Base-by-base conservation (phyloP, 129 eudicot species). In the Silybum marianum region DNA sequence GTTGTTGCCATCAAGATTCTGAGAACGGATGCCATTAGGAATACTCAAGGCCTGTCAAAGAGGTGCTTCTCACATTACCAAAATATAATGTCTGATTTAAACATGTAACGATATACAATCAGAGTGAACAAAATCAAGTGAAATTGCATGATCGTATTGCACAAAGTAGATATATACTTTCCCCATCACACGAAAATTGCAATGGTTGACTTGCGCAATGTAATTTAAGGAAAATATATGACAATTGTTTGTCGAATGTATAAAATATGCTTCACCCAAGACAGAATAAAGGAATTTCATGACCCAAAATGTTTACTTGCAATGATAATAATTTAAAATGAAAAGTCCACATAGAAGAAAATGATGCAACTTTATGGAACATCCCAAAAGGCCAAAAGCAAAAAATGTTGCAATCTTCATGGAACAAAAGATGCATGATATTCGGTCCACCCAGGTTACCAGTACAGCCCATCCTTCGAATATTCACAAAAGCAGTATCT, bases 31-130 rank as follows among this genome's bases (percentile, higher is more conserved):
- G 58, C 74, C 75, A 46, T 63, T 48, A 14, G 76, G 72, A 63
- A 30, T 79, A 58, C 75, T 73, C 1, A 67, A n/a, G 21, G 68
- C 83, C 91, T 88, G 86, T 76, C 66, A 77, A 44, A 80, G 48
- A 62, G 71, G 71, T 39, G 14, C 32, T 19, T 76, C 32, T 60
- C 54, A 76, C 60, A 21, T 34, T 32, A 62, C 4, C 2, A 58
- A 44, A 58, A 58, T 58, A 58, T 58, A n/a, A 58, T 58, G 66
- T n/a, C 23, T 18, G 66, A 58, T 58, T 58, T 19, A 51, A 51
- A 51, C 63, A 51, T 51, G 19, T 21, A 0, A 8, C 11, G 6
- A 65, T 3, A 2, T 13, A 65, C 30, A 14, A 65, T 8, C 69
- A 22, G 69, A 22, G 69, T 65, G 69, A 8, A 65, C 30, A 65